Evolutionary conservation across 2,329 filamentous ascomycete genomes (phyloP), one percentile per base, ranked within the genome.

Genomic region (Neofusicoccum umdonicola): DNA sequence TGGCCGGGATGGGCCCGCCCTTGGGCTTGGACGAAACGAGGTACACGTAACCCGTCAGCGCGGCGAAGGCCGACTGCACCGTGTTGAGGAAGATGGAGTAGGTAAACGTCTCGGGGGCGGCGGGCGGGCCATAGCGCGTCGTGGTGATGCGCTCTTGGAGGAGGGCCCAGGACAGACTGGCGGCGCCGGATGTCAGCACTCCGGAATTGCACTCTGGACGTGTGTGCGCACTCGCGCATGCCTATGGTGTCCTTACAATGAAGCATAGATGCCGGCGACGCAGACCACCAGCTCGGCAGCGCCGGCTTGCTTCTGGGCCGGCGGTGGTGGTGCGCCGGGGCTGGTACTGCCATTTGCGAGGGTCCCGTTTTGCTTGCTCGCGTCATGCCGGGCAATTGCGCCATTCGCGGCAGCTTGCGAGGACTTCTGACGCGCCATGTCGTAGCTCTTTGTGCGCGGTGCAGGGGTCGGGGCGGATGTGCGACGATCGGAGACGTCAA

Each of bases 71-170:
- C 41, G 94, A 97, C 79, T 99, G 95, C 67, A 98, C 88, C 5
- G 95, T 98, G 80, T 98, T 97, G 71, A 99, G 88, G 77, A 98
- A 94, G 73, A 99, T 89, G 64, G 95, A 91, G 78, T 93, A 97
- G 69, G 90, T 92, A 85, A 97, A 99, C 71, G 91, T 88, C 76
- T 96, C 78, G 27, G 86, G 87, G 35, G 81, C 75, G 22, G 83
- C 78, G 4, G 77, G 73, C 12, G 88, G 80, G 65, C 90, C 90
- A 79, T 98, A 95, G 7, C 88, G 85, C 11, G 93, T 98, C 13
- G 95, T 99, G 34, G 95, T 98, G 73, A 99, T 92, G 72, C 95
- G 93, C 79, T 99, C 95, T 83, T 99, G 95, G 67, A 99, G 90
- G 69, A 96, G 89, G 27, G 91, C 95, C 95, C 95, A 99, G 39